phyloP scores from a whole-genome alignment of 345 rosid species.

The Acer negundo region DNA sequence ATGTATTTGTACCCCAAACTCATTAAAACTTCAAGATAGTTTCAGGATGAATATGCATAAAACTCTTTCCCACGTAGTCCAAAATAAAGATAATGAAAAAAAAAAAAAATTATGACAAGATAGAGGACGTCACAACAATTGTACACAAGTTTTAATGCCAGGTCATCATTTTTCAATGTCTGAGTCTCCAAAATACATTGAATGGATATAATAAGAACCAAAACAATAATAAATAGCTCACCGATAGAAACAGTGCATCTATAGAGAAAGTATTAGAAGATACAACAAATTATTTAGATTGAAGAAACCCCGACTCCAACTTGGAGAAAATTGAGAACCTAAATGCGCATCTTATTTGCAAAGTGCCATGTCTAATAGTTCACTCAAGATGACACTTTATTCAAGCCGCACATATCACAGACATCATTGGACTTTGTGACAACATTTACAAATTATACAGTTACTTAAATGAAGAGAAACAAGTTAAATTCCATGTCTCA shows the following conservation, averaged over 20 bases:
- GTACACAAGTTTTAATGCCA: background rate
- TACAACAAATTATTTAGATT: background rate
- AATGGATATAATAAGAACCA: slow-evolving; percentile 1
- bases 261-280: background rate
- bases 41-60: background rate
- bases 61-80: background rate
- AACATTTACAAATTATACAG: slow-evolving; percentile 5
- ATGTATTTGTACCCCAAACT: background rate
- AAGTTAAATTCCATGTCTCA: background rate
- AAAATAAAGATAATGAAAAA: background rate
- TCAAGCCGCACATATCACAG: slow-evolving; percentile 5
- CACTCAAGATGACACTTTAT: background rate
- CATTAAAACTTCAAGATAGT: background rate
- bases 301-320: background rate
- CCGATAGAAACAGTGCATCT: background rate
- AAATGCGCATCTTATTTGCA: background rate
- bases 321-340: background rate
- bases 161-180: background rate
- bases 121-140: background rate
- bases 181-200: background rate
- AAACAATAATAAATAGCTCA: background rate
- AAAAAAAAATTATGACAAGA: background rate
- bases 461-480: background rate
- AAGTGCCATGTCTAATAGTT: background rate
- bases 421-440: slow-evolving; percentile 1